Percentiles rank a stretch among this genome's conserved stretches.
phyloP scores from a whole-genome alignment of 306 rosid species.

The Quercus berberidifolia region DNA sequence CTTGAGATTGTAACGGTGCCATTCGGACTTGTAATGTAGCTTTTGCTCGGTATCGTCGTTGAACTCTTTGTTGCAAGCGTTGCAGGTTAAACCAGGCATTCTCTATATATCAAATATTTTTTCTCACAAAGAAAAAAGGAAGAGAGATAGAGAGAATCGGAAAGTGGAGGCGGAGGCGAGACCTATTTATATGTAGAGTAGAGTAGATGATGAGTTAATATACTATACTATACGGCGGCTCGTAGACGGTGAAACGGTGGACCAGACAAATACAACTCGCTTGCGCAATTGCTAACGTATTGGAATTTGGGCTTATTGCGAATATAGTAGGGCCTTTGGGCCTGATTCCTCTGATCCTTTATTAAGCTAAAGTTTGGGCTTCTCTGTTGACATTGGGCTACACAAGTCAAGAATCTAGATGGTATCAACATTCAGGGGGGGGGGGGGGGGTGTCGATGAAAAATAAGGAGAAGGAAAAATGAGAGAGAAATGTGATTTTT shows the following conservation, averaged over 20 bases:
- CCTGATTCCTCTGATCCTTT: neutral
- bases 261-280: neutral
- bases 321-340: neutral
- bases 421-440: fast-evolving
- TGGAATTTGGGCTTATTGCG: neutral
- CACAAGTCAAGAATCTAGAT: too few species aligned
- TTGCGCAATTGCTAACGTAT: conserved; percentile 6
- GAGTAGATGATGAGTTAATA: neutral
- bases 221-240: conserved; percentile 10
- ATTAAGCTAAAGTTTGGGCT: too few species aligned
- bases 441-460: too few species aligned
- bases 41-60: conserved; percentile 57
- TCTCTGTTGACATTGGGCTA: too few species aligned
- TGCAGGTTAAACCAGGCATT: conserved; percentile 77
- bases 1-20: conserved; percentile 99
- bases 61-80: conserved; percentile 90
- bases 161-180: neutral
- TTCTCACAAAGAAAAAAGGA: too few species aligned
- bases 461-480: too few species aligned
- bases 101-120: neutral
- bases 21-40: conserved; percentile 93
- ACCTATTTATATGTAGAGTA: neutral
- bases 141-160: too few species aligned
- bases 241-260: conserved; percentile 7
- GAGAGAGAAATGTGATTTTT: too few species aligned